Conservation (phyloP, 139 green algal genomes). For the Pleodorina starrii region DNA sequence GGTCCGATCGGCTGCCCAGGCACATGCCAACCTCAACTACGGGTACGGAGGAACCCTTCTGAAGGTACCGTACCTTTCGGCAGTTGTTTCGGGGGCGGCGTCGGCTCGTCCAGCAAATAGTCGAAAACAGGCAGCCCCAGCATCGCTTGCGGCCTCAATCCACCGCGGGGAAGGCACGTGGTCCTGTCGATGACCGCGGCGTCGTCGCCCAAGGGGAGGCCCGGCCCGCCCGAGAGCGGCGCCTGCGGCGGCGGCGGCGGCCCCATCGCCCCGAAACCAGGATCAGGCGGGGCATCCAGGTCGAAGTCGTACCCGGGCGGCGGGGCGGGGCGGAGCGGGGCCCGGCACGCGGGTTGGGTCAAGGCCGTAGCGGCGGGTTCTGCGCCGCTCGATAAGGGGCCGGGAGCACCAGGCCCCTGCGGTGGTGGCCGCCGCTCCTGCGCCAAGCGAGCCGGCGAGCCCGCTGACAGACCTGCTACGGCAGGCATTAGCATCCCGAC, state of each 20-base stretch:
- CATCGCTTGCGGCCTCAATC: background rate
- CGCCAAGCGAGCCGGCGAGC: too few species aligned
- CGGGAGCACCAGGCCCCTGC: too few species aligned
- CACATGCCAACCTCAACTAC: too few species aligned
- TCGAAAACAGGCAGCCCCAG: background rate
- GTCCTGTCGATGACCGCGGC: background rate
- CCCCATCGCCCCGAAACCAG: background rate
- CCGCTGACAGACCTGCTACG: too few species aligned
- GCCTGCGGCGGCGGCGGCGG: too few species aligned
- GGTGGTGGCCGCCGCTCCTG: too few species aligned
- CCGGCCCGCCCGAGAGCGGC: background rate
- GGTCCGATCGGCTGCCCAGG: too few species aligned
- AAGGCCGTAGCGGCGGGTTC: too few species aligned
- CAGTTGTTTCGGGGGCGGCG: slow-evolving; percentile 32
- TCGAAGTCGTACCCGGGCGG: slow-evolving; percentile 14
- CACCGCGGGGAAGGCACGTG: background rate
- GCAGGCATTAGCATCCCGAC: too few species aligned
- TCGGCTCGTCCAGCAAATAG: slow-evolving; percentile 7
- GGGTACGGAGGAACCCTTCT: too few species aligned
- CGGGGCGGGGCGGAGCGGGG: background rate
- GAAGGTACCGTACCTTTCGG: slow-evolving; percentile 16
- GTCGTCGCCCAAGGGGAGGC: background rate
- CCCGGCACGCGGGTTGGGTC: too few species aligned
- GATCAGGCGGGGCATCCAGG: background rate
- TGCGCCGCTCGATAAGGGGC: too few species aligned